Evolutionary conservation across 2,329 filamentous ascomycete genomes (phyloP).

Genomic region (Claviceps sp.): DNA sequence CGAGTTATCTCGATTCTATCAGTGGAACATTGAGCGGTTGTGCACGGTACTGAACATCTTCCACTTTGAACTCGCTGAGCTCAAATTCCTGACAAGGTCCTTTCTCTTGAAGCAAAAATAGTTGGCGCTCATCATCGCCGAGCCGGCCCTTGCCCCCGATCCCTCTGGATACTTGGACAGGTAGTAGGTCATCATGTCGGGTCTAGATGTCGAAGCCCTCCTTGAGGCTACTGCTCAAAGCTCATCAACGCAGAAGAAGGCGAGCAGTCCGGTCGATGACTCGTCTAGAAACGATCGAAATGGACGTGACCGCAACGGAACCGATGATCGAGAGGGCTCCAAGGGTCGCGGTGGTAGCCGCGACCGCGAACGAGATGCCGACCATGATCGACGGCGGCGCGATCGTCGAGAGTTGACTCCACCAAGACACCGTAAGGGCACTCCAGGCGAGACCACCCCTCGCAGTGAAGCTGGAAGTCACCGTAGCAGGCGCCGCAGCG

Average conservation of each 20-base stretch:
- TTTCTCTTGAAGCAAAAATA: background rate
- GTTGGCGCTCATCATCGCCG: background rate
- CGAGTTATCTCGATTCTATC: background rate
- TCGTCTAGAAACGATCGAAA: conserved; percentile 30
- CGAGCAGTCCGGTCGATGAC: conserved; percentile 33
- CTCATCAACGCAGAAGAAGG: conserved; percentile 35
- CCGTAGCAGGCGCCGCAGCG: conserved; percentile 69
- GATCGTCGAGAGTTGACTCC: conserved; percentile 44
- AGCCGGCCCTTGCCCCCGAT: background rate
- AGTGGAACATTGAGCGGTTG: background rate
- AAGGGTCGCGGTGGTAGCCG: conserved; percentile 44
- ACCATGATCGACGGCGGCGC: conserved; percentile 36
- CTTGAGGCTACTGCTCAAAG: conserved; percentile 71
- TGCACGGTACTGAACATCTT: background rate
- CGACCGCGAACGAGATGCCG: conserved; percentile 42
- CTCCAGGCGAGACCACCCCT: conserved; percentile 50
- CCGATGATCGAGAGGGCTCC: conserved; percentile 37
- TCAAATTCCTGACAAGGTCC: background rate
- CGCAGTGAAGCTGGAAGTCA: conserved; percentile 67
- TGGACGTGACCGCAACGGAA: conserved; percentile 27
- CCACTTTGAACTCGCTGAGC: background rate
- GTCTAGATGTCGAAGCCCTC: conserved; percentile 72
- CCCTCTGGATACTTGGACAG: background rate
- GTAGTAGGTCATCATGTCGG: conserved; percentile 28
- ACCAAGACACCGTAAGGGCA: conserved; percentile 30